Evolutionary conservation across 208 protist species (phyloP), one percentile per base, ranked within the genome.

Genomic region (Crithidia sp.): DNA sequence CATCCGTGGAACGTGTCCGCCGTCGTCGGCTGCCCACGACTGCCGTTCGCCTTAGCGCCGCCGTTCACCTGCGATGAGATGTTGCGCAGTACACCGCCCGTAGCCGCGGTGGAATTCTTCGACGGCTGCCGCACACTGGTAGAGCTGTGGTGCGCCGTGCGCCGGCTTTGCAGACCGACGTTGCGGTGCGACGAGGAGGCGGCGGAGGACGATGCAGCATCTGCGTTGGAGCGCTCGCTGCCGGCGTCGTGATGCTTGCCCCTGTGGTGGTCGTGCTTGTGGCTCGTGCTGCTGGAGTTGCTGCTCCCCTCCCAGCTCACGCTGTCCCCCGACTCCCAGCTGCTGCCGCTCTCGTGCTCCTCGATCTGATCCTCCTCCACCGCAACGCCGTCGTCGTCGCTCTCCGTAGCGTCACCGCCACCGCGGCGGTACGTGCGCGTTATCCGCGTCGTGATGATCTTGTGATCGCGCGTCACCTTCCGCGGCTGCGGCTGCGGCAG

Each of bases 381-480:
- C 36, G 43, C 17, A 52, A 44, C 45, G 5, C 49, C 43, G 12
- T 37, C 47, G 12, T 37, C 47, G 14, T 49, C 47, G 67, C 37
- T 55, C 43, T 45, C 54, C 62, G 40, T 12, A 67, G 65, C 40
- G 56, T 78, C 74, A 83, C 82, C 67, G 80, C 82, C 74, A 83
- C 82, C 67, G 80, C 82, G 44, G 86, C 50, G 52, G 77, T 89
- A 76, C 19, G 56, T 78, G 58, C 73, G 73, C 41, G 64, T 45
- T n/a, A 62, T 55, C 10, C 73, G 56, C 14, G 65, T 78, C n/a
- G 53, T 72, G 10, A 67, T 72, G n/a, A 70, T 71, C 19, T 49
- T 69, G 71, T 65, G 67, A 37, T 69, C 64, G 13, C 63, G 56
- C 12, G 63, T 76, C n/a, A 57, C 59, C 56, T 69, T 76, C 43